Evolutionary conservation across 2,329 filamentous ascomycete genomes (phyloP).

Genomic region (Cercospora nicotianae): DNA sequence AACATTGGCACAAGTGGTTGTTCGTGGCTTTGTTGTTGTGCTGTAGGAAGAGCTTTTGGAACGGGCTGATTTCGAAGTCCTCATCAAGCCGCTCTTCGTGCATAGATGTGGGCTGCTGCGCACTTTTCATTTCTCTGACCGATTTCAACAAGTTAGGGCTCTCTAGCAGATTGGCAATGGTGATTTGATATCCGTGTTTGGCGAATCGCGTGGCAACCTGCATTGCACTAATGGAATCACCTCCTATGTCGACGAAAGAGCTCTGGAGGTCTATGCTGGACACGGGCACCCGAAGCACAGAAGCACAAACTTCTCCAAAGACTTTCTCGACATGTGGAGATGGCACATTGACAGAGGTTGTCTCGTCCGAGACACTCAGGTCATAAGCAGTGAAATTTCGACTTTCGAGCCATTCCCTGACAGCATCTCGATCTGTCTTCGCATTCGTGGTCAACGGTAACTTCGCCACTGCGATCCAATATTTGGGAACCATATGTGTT

Average conservation of each 20-base stretch:
- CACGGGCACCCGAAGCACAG: not conserved
- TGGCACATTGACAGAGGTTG: not conserved
- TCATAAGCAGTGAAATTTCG: not conserved
- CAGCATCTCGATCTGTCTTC: not conserved
- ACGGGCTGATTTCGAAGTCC: not conserved
- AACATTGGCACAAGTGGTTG: not conserved
- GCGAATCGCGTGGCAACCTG: not conserved
- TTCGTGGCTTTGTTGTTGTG: not conserved
- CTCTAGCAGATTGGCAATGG: not conserved
- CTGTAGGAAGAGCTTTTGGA: not conserved
- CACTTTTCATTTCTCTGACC: not conserved
- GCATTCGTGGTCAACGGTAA: not conserved
- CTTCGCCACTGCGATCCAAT: not conserved
- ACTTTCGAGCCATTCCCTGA: not conserved
- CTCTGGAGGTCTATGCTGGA: not conserved
- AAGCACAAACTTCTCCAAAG: not conserved
- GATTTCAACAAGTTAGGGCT: not conserved
- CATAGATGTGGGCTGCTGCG: not conserved
- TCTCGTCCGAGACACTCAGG: not conserved
- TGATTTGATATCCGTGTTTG: not conserved
- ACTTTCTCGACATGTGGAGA: not conserved
- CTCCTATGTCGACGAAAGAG: not conserved
- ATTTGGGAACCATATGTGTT: not conserved
- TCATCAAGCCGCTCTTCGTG: not conserved
- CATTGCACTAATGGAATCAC: constrained; percentile 2